Evolutionary conservation across 2,329 filamentous ascomycete species (phyloP).

Genomic region (Allantophomopsis cytisporea): DNA sequence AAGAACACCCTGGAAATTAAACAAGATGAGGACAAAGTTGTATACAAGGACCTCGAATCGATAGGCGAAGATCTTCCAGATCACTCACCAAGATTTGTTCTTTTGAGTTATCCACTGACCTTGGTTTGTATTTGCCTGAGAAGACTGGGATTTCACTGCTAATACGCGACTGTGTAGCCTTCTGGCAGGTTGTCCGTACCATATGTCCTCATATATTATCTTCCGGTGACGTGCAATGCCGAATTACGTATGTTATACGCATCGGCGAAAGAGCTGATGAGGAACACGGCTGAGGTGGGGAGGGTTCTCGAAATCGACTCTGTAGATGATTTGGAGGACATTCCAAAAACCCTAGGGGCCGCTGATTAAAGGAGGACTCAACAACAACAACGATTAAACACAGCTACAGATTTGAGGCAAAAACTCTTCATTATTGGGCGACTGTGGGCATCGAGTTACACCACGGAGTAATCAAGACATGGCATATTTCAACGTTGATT

Average conservation of each 20-base stretch:
- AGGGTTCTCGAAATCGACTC: constrained; percentile 75
- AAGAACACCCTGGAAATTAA: constrained; percentile 82
- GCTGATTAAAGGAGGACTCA: neutral
- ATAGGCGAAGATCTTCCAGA: constrained; percentile 85
- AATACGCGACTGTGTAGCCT: constrained; percentile 31
- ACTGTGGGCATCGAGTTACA: no score
- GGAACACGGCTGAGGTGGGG: constrained; percentile 83
- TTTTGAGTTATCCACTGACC: constrained; percentile 84
- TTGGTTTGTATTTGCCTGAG: constrained; percentile 38
- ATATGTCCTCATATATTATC: constrained; percentile 90
- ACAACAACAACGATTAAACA: no score
- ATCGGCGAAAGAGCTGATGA: constrained; percentile 89
- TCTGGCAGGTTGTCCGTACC: constrained; percentile 79
- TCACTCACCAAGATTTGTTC: constrained; percentile 76
- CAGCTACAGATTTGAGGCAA: no score
- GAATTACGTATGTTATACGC: constrained; percentile 90
- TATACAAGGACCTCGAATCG: constrained; percentile 71
- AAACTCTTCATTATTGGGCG: no score
- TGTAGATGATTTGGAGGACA: constrained; percentile 68
- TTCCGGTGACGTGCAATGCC: constrained; percentile 81
- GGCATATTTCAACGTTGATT: no score
- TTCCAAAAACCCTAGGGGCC: constrained; percentile 49
- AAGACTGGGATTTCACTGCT: neutral
- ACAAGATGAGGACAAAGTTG: constrained; percentile 59
- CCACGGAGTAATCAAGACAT: no score